These are phyloP conservation scores for Lepidium sativum DNA, from an alignment of 345 rosid genomes.

Conservation along the genomic window DNA sequence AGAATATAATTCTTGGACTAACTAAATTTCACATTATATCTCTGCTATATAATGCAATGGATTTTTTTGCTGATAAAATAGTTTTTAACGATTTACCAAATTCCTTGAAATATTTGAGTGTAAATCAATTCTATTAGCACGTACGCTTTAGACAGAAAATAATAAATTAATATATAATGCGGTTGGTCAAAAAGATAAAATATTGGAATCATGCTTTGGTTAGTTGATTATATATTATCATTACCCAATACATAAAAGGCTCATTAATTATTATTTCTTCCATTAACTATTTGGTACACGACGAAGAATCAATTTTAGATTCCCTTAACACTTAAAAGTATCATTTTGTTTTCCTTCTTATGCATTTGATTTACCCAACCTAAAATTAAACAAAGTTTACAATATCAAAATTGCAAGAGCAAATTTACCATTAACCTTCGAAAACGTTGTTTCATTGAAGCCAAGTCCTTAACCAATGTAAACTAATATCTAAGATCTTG, in stretches of 20 bases:
- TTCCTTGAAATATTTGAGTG: not conserved
- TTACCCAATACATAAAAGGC: constrained; percentile 7
- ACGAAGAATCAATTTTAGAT: constrained; percentile 7
- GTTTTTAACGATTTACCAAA: not conserved
- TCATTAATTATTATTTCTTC: not conserved
- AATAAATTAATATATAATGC: not conserved
- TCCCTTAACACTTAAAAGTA: not conserved
- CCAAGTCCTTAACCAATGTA: no score
- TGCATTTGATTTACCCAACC: not conserved
- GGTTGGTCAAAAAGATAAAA: constrained; percentile 24
- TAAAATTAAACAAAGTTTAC: not conserved
- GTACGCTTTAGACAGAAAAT: not conserved
- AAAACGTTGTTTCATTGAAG: no score
- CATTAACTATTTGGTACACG: not conserved
- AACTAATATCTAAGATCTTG: no score
- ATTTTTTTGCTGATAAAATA: not conserved
- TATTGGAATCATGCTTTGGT: constrained; percentile 16
- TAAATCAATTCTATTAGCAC: not conserved
- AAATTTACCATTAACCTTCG: no score
- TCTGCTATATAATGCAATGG: not conserved
- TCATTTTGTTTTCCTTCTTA: not conserved
- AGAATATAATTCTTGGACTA: not conserved
- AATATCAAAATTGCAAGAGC: not conserved
- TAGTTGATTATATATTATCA: constrained; percentile 12
- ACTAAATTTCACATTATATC: not conserved